Conservation (phyloP, 768 basidiomycete genomes). For the Gelatoporia subvermispora region DNA sequence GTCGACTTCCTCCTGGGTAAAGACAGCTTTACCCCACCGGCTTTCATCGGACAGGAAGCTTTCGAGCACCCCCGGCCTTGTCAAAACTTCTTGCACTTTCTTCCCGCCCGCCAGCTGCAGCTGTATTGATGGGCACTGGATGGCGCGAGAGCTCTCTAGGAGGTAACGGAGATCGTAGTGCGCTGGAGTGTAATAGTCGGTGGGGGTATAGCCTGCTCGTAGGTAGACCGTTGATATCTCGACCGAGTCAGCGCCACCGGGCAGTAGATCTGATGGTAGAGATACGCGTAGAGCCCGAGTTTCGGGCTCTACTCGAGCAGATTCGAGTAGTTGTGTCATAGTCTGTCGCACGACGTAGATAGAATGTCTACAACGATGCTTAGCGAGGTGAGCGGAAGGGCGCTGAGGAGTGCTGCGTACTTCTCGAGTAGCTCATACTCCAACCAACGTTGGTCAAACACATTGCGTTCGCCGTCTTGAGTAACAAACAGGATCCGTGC, state of each 20-base stretch:
- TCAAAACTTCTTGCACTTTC: conserved; percentile 89
- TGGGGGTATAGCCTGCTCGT: conserved; percentile 83
- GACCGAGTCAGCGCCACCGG: conserved; percentile 31
- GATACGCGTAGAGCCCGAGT: conserved; percentile 38
- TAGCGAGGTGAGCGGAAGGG: background rate
- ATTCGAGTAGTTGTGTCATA: conserved; percentile 57
- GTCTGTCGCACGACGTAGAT: conserved; percentile 76
- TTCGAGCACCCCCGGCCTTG: conserved; percentile 68
- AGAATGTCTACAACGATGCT: conserved; percentile 47
- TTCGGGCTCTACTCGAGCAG: conserved; percentile 46
- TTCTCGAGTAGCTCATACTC: conserved; percentile 82
- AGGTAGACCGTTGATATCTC: conserved; percentile 91
- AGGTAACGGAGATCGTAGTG: conserved; percentile 72
- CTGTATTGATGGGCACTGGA: conserved; percentile 89
- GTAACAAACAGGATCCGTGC: conserved; percentile 81
- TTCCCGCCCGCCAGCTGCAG: conserved; percentile 95
- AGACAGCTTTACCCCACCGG: conserved; percentile 29
- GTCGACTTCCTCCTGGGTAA: conserved; percentile 36
- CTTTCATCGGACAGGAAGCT: conserved; percentile 50
- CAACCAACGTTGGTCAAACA: conserved; percentile 88
- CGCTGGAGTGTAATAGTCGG: conserved; percentile 62
- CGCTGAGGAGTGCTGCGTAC: conserved; percentile 36
- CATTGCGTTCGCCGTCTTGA: conserved; percentile 83
- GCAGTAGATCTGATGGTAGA: conserved; percentile 26
- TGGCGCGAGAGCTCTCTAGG: conserved; percentile 78